Conservation (phyloP, 257 asterid genomes). For the Thymus quinquecostatus region DNA sequence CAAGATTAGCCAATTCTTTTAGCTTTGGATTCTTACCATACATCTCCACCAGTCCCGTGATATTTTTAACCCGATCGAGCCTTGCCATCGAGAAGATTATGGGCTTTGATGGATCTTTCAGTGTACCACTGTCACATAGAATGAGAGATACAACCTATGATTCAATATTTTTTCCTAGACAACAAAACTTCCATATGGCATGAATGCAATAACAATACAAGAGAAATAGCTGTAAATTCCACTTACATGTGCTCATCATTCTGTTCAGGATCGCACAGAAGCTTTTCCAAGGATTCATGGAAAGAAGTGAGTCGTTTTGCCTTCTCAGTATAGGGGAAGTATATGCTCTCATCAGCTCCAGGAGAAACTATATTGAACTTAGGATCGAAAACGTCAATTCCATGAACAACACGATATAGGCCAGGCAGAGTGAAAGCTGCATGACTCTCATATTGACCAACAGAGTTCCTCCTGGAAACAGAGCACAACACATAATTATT, state of each 20-base stretch:
- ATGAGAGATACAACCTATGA: neutral
- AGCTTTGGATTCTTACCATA: constrained; percentile 71
- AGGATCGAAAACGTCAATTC: constrained; percentile 93
- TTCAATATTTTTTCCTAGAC: neutral
- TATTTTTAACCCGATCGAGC: constrained; percentile 93
- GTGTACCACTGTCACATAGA: constrained; percentile 59
- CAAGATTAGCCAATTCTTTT: constrained; percentile 82
- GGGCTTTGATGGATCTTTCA: constrained; percentile 78
- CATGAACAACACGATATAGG: constrained; percentile 95
- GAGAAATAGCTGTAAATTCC: constrained; percentile 4
- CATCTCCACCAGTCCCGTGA: constrained; percentile 87
- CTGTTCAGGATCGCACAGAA: constrained; percentile 81
- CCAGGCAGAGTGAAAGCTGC: constrained; percentile 88
- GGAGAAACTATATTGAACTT: constrained; percentile 99
- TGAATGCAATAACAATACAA: neutral
- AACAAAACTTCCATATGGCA: neutral
- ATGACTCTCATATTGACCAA: constrained; percentile 96
- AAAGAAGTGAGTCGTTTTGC: constrained; percentile 79
- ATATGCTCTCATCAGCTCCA: constrained; percentile 87
- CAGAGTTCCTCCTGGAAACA: constrained; percentile 75
- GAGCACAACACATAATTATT: constrained; percentile 14
- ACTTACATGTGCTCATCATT: constrained; percentile 84
- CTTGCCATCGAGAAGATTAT: constrained; percentile 98
- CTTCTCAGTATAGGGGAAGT: constrained; percentile 70
- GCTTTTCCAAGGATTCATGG: constrained; percentile 68